phyloP scores from a whole-genome alignment of 176 grass and related monocot species.

The Coix lacrymajobi region DNA sequence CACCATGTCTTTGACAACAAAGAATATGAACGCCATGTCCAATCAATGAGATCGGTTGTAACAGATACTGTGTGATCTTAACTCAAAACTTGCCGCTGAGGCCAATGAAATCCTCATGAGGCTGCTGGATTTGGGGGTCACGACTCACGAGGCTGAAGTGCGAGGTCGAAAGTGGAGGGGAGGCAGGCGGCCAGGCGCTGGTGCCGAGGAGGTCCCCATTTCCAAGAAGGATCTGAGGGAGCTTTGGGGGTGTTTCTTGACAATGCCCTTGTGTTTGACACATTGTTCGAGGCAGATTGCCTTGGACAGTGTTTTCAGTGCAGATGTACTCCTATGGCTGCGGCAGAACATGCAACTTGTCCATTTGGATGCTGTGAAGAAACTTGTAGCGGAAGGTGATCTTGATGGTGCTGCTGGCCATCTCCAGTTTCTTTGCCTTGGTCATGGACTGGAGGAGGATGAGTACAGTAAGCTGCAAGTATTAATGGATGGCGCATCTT shows the following conservation, averaged over 20 bases:
- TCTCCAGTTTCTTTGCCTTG: slow-evolving; percentile 67
- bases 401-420: slow-evolving; percentile 45
- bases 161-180: slow-evolving; percentile 19
- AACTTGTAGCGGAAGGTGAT: slow-evolving; percentile 31
- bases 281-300: slow-evolving; percentile 55
- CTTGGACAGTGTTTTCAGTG: slow-evolving; percentile 24
- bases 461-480: slow-evolving; percentile 57
- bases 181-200: neutral
- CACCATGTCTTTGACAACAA: neutral
- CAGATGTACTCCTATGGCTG: slow-evolving; percentile 41
- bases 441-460: slow-evolving; percentile 58
- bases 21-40: neutral
- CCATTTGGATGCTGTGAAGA: slow-evolving; percentile 51
- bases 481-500: neutral
- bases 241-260: slow-evolving; percentile 53
- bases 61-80: neutral
- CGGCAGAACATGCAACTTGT: slow-evolving; percentile 62
- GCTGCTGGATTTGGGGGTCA: slow-evolving; percentile 61
- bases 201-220: slow-evolving; percentile 14
- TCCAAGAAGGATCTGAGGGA: slow-evolving; percentile 59
- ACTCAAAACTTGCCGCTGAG: neutral
- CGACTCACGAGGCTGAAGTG: slow-evolving; percentile 50
- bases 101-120: slow-evolving; percentile 31
- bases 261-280: slow-evolving; percentile 65
- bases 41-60: neutral